A percentile compares a stretch with the other conserved stretches of the same genome.
Evolutionary conservation across 2,329 filamentous ascomycete species (phyloP).

Genomic region (Laburnicola sp.): DNA sequence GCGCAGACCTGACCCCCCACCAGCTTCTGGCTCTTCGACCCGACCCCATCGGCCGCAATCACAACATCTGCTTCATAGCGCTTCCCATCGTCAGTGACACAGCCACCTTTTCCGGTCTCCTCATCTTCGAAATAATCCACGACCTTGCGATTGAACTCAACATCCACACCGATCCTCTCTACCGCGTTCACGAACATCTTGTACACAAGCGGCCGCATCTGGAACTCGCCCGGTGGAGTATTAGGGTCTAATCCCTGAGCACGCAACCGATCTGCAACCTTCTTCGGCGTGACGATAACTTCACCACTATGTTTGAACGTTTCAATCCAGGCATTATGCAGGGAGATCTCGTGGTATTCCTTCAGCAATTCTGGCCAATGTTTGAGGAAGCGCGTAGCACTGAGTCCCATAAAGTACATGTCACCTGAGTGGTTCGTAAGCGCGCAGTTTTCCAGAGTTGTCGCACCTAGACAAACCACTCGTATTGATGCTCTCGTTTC

Average conservation of each 20-base stretch:
- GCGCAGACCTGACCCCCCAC: slow-evolving; percentile 51
- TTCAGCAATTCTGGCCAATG: slow-evolving; percentile 58
- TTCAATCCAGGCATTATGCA: slow-evolving; percentile 60
- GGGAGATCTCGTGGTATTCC: slow-evolving; percentile 57
- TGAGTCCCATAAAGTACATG: slow-evolving; percentile 64
- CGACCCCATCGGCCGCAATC: slow-evolving; percentile 49
- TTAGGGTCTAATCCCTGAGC: slow-evolving; percentile 50
- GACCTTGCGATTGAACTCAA: slow-evolving; percentile 49
- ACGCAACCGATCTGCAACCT: slow-evolving; percentile 55
- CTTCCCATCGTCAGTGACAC: slow-evolving; percentile 45
- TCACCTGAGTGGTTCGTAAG: slow-evolving; percentile 49
- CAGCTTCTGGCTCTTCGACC: slow-evolving; percentile 51
- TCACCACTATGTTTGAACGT: slow-evolving; percentile 59
- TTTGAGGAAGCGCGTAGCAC: slow-evolving; percentile 58
- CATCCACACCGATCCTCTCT: slow-evolving; percentile 49
- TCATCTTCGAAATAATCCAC: slow-evolving; percentile 52
- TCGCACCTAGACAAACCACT: slow-evolving; percentile 43
- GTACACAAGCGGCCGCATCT: slow-evolving; percentile 60
- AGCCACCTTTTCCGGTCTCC: slow-evolving; percentile 41
- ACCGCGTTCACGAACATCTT: slow-evolving; percentile 58
- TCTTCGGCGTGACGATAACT: slow-evolving; percentile 53
- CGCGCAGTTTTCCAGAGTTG: slow-evolving; percentile 10
- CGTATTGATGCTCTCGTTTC: slow-evolving; percentile 55
- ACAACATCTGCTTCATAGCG: slow-evolving; percentile 49
- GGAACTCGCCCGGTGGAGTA: slow-evolving; percentile 58